phyloP scores from a whole-genome alignment of 2,329 filamentous ascomycete species.

The Talaromyces funiculosus region DNA sequence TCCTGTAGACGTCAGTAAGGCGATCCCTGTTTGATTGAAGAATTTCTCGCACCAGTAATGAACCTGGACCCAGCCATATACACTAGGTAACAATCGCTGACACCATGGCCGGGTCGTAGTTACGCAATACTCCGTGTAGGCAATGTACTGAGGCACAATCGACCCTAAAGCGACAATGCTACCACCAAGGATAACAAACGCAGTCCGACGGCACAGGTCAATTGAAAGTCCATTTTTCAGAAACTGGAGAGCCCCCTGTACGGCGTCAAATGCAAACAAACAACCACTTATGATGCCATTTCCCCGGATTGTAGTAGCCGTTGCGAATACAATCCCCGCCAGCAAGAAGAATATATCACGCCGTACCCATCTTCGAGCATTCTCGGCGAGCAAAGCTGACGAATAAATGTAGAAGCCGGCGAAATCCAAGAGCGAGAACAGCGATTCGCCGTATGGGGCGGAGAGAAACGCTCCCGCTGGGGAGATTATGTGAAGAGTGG shows the following conservation, averaged over 20 bases:
- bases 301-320: constrained; percentile 68
- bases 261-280: constrained; percentile 62
- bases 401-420: constrained; percentile 66
- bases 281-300: constrained; percentile 83
- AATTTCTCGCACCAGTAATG: constrained; percentile 68
- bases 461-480: constrained; percentile 87
- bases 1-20: constrained; percentile 51
- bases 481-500: constrained; percentile 72
- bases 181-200: constrained; percentile 61
- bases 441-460: constrained; percentile 75
- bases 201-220: constrained; percentile 48
- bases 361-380: constrained; percentile 20
- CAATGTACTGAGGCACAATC: constrained; percentile 65
- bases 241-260: constrained; percentile 40
- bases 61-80: constrained; percentile 84
- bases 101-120: constrained; percentile 65
- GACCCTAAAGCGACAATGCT: constrained; percentile 62
- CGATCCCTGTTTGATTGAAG: background rate
- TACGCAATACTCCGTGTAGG: constrained; percentile 66
- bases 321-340: constrained; percentile 64
- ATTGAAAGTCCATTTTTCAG: constrained; percentile 32
- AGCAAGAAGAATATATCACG: constrained; percentile 51
- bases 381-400: constrained; percentile 34
- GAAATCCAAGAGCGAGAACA: constrained; percentile 74
- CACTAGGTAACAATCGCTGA: constrained; percentile 64